phyloP scores from a whole-genome alignment of 2,329 filamentous ascomycete species.

The Calycina herbarum region DNA sequence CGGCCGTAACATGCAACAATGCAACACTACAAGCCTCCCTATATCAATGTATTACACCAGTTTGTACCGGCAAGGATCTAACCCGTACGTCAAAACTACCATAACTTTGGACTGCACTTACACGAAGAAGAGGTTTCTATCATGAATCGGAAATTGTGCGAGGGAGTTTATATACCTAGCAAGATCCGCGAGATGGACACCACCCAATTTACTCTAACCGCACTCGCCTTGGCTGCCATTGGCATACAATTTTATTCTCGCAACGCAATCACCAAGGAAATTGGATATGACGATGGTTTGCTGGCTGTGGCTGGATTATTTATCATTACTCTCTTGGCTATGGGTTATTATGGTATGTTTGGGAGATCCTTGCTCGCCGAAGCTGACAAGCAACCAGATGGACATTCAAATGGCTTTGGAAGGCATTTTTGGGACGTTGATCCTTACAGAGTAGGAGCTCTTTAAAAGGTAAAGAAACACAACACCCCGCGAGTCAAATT shows the following conservation, averaged over 20 bases:
- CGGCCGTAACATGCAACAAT: no score
- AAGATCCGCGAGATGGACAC: conserved; percentile 11
- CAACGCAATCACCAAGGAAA: conserved; percentile 9
- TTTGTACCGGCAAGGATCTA: no score
- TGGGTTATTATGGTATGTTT: conserved; percentile 21
- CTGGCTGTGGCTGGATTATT: conserved; percentile 12
- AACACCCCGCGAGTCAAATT: not conserved
- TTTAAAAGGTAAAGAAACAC: conserved; percentile 16
- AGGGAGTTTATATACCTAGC: conserved; percentile 5
- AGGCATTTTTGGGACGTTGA: conserved; percentile 24
- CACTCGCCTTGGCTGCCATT: conserved; percentile 20
- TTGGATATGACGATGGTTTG: conserved; percentile 24
- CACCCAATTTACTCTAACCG: not conserved
- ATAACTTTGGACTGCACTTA: conserved; percentile 3
- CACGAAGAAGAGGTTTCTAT: conserved; percentile 10
- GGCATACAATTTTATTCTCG: conserved; percentile 24
- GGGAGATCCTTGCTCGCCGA: not conserved
- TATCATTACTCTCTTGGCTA: conserved; percentile 12
- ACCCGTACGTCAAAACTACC: no score
- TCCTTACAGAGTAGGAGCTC: conserved; percentile 6
- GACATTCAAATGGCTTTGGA: conserved; percentile 19
- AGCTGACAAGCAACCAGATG: conserved; percentile 10
- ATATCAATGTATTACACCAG: no score
- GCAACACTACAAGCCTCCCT: no score
- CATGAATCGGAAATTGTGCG: conserved; percentile 18